Percentiles rank a stretch among this genome's conserved stretches.
These are phyloP conservation scores for Phascolomyces articulosus DNA, from an alignment of 371 early-diverging fungal species.

Conservation along the genomic window DNA sequence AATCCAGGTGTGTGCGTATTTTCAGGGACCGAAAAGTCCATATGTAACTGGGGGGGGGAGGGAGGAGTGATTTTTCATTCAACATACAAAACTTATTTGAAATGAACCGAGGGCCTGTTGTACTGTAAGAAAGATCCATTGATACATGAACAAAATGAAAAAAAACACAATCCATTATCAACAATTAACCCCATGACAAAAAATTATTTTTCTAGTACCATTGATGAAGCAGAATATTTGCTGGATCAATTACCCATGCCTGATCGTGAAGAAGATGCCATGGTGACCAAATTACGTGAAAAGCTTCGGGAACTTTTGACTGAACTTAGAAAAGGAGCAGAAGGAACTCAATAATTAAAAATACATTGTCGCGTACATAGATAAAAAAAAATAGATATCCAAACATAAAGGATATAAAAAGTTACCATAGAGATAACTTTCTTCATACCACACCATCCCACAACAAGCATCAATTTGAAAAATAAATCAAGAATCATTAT, in stretches of 20 bases:
- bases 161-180: background rate
- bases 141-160: background rate
- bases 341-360: conserved; percentile 39
- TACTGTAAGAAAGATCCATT: conserved; percentile 21
- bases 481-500: no score
- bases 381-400: no score
- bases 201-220: conserved; percentile 27
- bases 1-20: no score
- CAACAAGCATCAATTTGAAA: no score
- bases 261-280: conserved; percentile 42
- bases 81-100: background rate
- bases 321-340: conserved; percentile 53
- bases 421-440: no score
- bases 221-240: conserved; percentile 61
- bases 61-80: no score
- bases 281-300: conserved; percentile 50
- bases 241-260: conserved; percentile 53
- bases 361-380: no score
- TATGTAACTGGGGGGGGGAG: no score
- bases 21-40: no score
- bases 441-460: no score
- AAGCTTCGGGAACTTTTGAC: conserved; percentile 41
- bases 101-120: conserved; percentile 33
- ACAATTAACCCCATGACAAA: background rate
- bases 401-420: no score